Conservation (phyloP, 148 eudicot species). For the Vaccinium corymbosum region DNA sequence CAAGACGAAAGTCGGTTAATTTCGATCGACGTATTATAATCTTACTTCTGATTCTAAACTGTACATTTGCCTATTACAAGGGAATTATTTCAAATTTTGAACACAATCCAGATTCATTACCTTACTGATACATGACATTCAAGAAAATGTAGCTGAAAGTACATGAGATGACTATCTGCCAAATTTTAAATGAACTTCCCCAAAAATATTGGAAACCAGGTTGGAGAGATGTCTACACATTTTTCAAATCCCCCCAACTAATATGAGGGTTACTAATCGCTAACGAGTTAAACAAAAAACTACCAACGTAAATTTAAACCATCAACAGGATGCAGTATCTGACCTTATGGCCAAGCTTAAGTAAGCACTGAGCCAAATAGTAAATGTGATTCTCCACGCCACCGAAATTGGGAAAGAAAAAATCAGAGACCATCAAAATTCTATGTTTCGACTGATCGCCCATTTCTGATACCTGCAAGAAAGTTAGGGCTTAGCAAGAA, state of each 20-base stretch:
- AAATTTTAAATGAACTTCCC: background rate
- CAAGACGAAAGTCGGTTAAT: background rate
- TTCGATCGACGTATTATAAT: background rate
- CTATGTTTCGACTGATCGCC: conserved; percentile 40
- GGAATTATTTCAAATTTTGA: background rate
- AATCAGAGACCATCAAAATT: conserved; percentile 91
- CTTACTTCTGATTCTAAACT: background rate
- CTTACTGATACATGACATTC: background rate
- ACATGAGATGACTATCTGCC: background rate
- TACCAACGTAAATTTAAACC: background rate
- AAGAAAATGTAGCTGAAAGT: background rate
- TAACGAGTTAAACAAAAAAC: background rate
- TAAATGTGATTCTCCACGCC: conserved; percentile 98
- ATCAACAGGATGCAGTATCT: conserved; percentile 10
- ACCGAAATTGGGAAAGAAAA: conserved; percentile 93
- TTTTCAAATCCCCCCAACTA: background rate
- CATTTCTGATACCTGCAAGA: conserved; percentile 25
- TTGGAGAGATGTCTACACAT: too few species aligned
- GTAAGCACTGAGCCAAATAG: conserved; percentile 84
- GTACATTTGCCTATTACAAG: background rate
- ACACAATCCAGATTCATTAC: background rate
- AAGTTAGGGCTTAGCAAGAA: too few species aligned
- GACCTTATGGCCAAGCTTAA: conserved; percentile 95
- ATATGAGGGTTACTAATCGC: background rate
- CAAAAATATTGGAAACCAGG: background rate